Conservation (phyloP, 2,329 filamentous ascomycete species). For the Ophiosphaerella narmari region DNA sequence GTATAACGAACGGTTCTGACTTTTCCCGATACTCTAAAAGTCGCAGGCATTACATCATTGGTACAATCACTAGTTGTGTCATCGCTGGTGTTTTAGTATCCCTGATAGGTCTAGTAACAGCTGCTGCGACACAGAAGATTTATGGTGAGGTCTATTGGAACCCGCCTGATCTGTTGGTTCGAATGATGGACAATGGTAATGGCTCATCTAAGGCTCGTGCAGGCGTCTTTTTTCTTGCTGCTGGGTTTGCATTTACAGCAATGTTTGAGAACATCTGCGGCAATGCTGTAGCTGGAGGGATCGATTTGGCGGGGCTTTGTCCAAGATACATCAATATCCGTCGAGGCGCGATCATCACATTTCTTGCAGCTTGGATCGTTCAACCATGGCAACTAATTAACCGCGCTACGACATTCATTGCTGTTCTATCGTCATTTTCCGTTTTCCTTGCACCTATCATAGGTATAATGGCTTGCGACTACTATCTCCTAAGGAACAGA, state of each 20-base stretch:
- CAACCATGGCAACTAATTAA: slow-evolving; percentile 48
- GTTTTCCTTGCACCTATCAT: slow-evolving; percentile 49
- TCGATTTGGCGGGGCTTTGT: slow-evolving; percentile 43
- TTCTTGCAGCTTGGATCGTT: slow-evolving; percentile 42
- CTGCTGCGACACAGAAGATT: slow-evolving; percentile 46
- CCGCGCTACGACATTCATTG: slow-evolving; percentile 41
- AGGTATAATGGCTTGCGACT: slow-evolving; percentile 48
- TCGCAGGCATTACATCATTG: slow-evolving; percentile 45
- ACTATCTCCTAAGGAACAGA: slow-evolving; percentile 43
- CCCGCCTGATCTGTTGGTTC: slow-evolving; percentile 51
- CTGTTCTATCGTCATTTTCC: slow-evolving; percentile 50
- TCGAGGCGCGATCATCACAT: slow-evolving; percentile 43
- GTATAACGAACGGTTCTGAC: slow-evolving; percentile 51
- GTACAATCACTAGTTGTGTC: slow-evolving; percentile 48
- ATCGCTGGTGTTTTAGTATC: slow-evolving; percentile 50
- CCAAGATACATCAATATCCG: slow-evolving; percentile 43
- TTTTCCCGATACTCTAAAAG: slow-evolving; percentile 51
- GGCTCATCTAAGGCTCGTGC: slow-evolving; percentile 45
- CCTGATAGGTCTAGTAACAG: slow-evolving; percentile 50
- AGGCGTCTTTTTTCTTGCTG: slow-evolving; percentile 44
- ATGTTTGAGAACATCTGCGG: slow-evolving; percentile 50
- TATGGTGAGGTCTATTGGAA: slow-evolving; percentile 47
- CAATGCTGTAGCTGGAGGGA: slow-evolving; percentile 42
- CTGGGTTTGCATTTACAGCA: slow-evolving; percentile 42
- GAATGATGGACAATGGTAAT: slow-evolving; percentile 52